These are phyloP conservation scores for Vaccinium vitisidaea DNA, from an alignment of 148 eudicot species.

Conservation along the genomic window DNA sequence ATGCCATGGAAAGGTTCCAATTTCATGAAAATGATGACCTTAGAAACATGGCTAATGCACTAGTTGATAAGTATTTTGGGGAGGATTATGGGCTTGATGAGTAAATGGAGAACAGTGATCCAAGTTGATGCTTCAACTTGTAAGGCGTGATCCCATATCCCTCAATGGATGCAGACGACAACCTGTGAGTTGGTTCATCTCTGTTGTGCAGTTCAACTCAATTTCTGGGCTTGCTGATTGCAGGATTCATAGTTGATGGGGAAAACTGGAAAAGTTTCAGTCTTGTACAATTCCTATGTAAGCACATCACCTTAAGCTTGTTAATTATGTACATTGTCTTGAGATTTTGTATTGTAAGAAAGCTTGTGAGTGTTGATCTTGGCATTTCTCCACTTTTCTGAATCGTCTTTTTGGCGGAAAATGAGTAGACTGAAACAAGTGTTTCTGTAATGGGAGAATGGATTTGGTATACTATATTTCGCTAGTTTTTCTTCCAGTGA, in stretches of 20 bases:
- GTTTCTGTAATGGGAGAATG: not conserved
- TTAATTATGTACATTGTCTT: not conserved
- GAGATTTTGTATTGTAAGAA: not conserved
- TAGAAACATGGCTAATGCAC: constrained; percentile 78
- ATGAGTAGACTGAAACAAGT: not conserved
- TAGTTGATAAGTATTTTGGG: constrained; percentile 89
- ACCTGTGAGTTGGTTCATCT: not conserved
- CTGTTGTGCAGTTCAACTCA: not conserved
- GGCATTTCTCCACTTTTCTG: not conserved
- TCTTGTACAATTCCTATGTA: not conserved
- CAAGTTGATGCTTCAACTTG: not conserved
- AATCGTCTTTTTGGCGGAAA: not conserved
- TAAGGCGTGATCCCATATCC: not conserved
- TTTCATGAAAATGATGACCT: constrained; percentile 94
- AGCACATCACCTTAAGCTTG: not conserved
- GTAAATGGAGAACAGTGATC: constrained; percentile 16
- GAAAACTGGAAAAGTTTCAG: constrained; percentile 4
- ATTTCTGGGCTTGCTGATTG: not conserved
- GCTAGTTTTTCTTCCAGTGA: not conserved
- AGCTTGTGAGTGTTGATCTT: not conserved
- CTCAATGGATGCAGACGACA: not conserved
- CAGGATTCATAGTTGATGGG: not conserved
- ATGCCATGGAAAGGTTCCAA: constrained; percentile 94
- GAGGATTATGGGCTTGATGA: constrained; percentile 88
- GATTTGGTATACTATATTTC: not conserved